These are phyloP conservation scores for Mycena chlorophos DNA, from an alignment of 768 basidiomycete species.

Conservation along the genomic window DNA sequence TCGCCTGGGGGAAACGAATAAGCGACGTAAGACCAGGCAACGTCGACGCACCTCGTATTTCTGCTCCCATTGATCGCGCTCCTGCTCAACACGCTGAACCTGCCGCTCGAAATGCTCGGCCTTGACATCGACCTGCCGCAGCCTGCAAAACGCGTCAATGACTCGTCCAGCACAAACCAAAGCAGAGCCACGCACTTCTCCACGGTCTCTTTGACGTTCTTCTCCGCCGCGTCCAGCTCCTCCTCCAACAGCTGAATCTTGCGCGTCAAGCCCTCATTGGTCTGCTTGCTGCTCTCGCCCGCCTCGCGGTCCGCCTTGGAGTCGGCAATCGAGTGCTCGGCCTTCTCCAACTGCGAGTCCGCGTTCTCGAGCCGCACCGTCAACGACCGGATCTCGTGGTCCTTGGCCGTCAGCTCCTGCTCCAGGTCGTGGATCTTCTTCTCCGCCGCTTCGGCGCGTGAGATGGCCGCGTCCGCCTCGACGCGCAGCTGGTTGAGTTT, in stretches of 20 bases:
- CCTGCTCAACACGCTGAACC: conserved; percentile 80
- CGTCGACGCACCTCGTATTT: conserved; percentile 79
- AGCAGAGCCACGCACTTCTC: conserved; percentile 75
- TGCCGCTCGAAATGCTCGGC: conserved; percentile 98
- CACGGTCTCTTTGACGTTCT: conserved; percentile 92
- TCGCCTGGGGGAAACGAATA: conserved; percentile 51
- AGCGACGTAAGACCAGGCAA: neutral
- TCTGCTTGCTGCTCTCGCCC: conserved; percentile 66
- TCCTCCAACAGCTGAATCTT: conserved; percentile 94
- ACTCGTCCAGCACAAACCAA: conserved; percentile 3
- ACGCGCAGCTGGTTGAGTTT: conserved; percentile 75
- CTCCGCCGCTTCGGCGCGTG: conserved; percentile 88
- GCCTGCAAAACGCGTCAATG: conserved; percentile 45
- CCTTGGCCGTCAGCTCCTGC: conserved; percentile 72
- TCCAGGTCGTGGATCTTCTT: conserved; percentile 76
- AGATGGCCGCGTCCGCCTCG: conserved; percentile 81
- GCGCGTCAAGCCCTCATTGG: conserved; percentile 70
- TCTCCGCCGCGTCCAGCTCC: conserved; percentile 93
- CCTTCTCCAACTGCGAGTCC: conserved; percentile 69
- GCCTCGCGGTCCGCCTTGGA: conserved; percentile 67
- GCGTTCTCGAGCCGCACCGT: conserved; percentile 64
- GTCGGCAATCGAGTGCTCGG: conserved; percentile 64
- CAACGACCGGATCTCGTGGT: conserved; percentile 84
- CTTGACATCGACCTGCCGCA: conserved; percentile 96
- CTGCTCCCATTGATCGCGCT: conserved; percentile 91